Evolutionary conservation across 805 yeast species (phyloP).

Genomic region (Cyberlindnera nakhonratchasimensis): DNA sequence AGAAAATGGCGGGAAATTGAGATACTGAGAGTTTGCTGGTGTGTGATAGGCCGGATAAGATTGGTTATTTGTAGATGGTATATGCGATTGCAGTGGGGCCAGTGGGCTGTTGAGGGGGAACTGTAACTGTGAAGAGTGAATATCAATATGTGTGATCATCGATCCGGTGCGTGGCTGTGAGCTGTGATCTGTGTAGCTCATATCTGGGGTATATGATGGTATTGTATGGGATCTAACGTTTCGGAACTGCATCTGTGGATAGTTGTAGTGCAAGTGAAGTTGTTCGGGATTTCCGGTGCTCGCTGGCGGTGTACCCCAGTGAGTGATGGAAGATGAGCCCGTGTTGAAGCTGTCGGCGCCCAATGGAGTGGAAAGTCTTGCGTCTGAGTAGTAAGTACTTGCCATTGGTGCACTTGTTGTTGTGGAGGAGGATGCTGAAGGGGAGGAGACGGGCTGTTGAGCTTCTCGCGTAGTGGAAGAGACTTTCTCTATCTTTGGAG

Average conservation of each 20-base stretch:
- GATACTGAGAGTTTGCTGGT: background rate
- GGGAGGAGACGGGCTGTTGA: background rate
- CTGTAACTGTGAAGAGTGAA: conserved; percentile 1
- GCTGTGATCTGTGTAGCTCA: background rate
- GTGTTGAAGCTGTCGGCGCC: background rate
- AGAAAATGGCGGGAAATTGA: background rate
- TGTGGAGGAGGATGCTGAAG: background rate
- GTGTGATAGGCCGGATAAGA: background rate
- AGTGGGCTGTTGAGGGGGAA: conserved; percentile 2
- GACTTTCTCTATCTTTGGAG: no score
- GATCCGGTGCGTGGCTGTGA: conserved; percentile 3
- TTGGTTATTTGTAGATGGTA: conserved; percentile 1
- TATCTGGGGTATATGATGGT: background rate
- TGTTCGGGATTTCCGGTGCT: background rate
- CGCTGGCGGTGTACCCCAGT: conserved; percentile 3
- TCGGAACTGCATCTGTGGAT: background rate
- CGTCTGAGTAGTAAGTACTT: background rate
- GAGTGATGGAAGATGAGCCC: background rate
- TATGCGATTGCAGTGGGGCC: background rate
- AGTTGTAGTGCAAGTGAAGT: background rate
- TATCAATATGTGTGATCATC: background rate
- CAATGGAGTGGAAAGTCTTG: background rate
- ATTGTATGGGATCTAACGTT: background rate
- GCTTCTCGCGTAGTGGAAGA: no score
- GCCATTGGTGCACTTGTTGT: background rate